Conservation (phyloP, 306 rosid genomes). For the Trifolium dubium region DNA sequence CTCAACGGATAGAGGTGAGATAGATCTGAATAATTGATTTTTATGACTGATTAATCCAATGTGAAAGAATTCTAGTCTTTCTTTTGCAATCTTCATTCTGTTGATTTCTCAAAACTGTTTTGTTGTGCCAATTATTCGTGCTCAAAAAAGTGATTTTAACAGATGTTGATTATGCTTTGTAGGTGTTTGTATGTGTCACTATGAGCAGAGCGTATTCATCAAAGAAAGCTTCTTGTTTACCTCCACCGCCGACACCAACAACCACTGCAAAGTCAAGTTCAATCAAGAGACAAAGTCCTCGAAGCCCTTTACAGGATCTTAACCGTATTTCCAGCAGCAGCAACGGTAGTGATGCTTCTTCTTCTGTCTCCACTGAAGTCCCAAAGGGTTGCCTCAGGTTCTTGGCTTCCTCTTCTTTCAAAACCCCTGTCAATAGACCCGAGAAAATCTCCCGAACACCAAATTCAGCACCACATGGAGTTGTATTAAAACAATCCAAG, state of each 20-base stretch:
- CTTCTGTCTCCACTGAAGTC: slow-evolving; percentile 58
- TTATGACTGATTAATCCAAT: not conserved
- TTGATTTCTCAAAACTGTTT: not conserved
- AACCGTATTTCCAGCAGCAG: slow-evolving; percentile 52
- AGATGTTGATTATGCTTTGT: slow-evolving; percentile 31
- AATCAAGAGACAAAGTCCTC: slow-evolving; percentile 45
- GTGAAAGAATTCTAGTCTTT: not conserved
- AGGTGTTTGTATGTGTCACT: slow-evolving; percentile 27
- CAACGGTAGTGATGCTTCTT: slow-evolving; percentile 55
- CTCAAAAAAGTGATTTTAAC: not conserved
- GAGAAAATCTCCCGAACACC: slow-evolving; percentile 53
- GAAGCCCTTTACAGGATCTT: slow-evolving; percentile 62
- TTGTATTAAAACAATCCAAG: slow-evolving; percentile 45
- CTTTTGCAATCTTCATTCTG: not conserved
- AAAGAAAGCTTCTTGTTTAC: slow-evolving; percentile 53
- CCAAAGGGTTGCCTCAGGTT: slow-evolving; percentile 81
- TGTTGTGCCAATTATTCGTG: not conserved
- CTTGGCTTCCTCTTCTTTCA: slow-evolving; percentile 59
- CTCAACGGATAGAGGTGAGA: not conserved
- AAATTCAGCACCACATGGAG: slow-evolving; percentile 48
- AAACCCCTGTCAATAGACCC: slow-evolving; percentile 48
- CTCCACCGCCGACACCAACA: slow-evolving; percentile 45
- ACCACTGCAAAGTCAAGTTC: slow-evolving; percentile 35
- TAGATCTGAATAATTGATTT: not conserved
- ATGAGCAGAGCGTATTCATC: slow-evolving; percentile 65